Evolutionary conservation across 139 green algal genomes (phyloP).

Genomic region (Astrephomene gubernaculifera): DNA sequence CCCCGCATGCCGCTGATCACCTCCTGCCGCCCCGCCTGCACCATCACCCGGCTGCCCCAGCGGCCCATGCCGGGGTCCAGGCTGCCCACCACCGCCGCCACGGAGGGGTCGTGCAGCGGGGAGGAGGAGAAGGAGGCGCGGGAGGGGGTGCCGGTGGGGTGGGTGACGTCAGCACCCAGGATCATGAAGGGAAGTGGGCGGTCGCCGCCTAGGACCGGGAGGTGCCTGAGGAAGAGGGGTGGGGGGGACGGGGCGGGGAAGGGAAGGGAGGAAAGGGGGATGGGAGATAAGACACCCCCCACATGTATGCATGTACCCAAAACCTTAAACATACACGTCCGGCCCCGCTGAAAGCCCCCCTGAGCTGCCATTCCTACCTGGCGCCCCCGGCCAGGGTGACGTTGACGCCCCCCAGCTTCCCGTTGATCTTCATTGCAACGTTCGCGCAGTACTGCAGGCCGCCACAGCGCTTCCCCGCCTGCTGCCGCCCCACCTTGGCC

Average conservation of each 20-base stretch:
- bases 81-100: conserved; percentile 48
- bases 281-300: no score
- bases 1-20: conserved; percentile 35
- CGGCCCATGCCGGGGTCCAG: conserved; percentile 37
- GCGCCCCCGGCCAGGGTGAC: conserved; percentile 42
- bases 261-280: not conserved
- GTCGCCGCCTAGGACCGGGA: conserved; percentile 32
- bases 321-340: no score
- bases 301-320: no score
- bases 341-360: no score
- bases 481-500: conserved; percentile 27
- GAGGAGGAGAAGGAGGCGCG: not conserved
- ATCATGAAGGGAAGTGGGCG: conserved; percentile 37
- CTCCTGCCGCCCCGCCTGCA: conserved; percentile 56
- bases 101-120: conserved; percentile 42
- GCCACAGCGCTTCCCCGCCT: no score
- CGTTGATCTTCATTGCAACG: conserved; percentile 84
- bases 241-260: not conserved
- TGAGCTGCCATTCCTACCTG: not conserved
- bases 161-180: conserved; percentile 59
- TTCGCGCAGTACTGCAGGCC: conserved; percentile 78
- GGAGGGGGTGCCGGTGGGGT: conserved; percentile 39
- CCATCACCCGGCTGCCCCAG: conserved; percentile 42
- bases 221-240: not conserved
- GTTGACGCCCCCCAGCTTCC: conserved; percentile 85